Percentiles rank a stretch among this genome's conserved stretches.
These are phyloP conservation scores for Flaveria floridana DNA, from an alignment of 140 eudicot genomes.

Conservation along the genomic window DNA sequence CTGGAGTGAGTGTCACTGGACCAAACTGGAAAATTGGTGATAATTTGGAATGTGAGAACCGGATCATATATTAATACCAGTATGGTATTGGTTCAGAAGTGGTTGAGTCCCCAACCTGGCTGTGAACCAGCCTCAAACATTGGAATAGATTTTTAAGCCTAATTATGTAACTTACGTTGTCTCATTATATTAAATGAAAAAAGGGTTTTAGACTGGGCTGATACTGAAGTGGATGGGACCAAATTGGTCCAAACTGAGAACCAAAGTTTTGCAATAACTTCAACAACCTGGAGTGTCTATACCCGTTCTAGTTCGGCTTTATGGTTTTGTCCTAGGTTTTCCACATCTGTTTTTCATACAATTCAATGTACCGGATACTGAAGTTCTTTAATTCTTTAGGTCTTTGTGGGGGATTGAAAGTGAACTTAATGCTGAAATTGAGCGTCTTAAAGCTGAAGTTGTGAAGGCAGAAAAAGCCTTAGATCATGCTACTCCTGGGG, in stretches of 20 bases:
- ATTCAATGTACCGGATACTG: slow-evolving; percentile 26
- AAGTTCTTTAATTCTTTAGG: slow-evolving; percentile 41
- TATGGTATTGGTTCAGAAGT: background rate
- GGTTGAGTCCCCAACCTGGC: background rate
- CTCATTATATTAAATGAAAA: background rate
- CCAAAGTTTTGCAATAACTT: background rate
- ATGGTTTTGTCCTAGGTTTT: background rate
- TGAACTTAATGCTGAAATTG: slow-evolving; percentile 81
- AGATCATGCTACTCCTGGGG: slow-evolving; percentile 99
- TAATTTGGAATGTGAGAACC: background rate
- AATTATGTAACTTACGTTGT: background rate
- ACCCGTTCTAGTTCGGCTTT: background rate
- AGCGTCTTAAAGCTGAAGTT: slow-evolving; percentile 72
- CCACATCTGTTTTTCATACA: background rate
- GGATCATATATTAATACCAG: background rate
- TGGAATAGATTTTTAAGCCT: background rate
- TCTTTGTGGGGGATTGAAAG: slow-evolving; percentile 79
- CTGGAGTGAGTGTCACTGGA: background rate
- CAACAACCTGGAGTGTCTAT: background rate
- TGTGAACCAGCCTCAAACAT: background rate
- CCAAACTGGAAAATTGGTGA: background rate
- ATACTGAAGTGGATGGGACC: background rate
- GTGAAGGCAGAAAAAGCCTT: slow-evolving; percentile 87
- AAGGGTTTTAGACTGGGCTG: background rate
- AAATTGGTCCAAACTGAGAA: background rate